Conservation (phyloP, 1,139 yeast species). For the Hanseniaspora uvarum region DNA sequence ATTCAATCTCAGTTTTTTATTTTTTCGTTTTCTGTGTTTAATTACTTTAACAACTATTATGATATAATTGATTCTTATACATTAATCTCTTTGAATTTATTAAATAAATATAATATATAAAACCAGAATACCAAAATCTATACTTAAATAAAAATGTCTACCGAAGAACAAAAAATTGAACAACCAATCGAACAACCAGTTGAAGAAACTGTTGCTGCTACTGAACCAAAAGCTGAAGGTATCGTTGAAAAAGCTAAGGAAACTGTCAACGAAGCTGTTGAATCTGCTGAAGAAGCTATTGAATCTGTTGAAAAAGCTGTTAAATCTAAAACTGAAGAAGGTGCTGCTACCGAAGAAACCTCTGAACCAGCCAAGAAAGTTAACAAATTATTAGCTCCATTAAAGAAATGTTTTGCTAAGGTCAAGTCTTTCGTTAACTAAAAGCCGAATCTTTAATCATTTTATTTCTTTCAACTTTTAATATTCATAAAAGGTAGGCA, state of each 20-base stretch:
- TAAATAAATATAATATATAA: neutral
- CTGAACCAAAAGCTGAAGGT: conserved; percentile 6
- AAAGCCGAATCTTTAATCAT: neutral
- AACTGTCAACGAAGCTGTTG: neutral
- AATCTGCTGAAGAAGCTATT: neutral
- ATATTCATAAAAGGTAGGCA: no score
- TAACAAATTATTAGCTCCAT: conserved; percentile 9
- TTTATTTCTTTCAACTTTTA: neutral
- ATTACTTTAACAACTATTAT: neutral
- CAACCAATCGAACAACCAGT: conserved; percentile 3
- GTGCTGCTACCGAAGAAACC: neutral
- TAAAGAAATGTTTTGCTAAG: conserved; percentile 13
- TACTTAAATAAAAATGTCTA: conserved; percentile 3
- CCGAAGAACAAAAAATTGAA: conserved; percentile 16
- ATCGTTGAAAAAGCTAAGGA: no score
- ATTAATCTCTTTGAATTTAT: neutral
- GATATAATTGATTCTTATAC: neutral
- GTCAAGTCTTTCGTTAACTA: conserved; percentile 14
- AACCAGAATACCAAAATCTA: neutral
- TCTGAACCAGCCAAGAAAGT: conserved; percentile 6
- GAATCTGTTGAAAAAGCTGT: neutral
- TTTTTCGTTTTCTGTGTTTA: neutral
- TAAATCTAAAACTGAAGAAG: neutral
- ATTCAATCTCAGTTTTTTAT: neutral
- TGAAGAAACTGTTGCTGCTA: neutral